Percentiles rank a stretch among this genome's conserved stretches.
Conservation (phyloP, 805 yeast genomes). For the Yarrowia hollandica region DNA sequence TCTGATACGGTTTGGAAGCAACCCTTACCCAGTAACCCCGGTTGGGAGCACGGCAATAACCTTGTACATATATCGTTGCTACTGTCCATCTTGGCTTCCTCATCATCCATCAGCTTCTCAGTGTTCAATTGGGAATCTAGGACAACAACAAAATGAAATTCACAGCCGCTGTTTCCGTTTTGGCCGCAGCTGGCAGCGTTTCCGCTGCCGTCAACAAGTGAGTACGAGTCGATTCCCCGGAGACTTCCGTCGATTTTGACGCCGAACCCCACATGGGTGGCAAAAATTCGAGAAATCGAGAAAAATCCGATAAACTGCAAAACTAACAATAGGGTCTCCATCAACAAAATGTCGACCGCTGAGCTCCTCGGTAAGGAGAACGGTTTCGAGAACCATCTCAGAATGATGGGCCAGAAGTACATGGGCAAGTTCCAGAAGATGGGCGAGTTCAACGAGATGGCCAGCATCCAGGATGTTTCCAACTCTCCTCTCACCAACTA, state of each 20-base stretch:
- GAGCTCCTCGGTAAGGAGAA: slow-evolving; percentile 53
- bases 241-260: not conserved
- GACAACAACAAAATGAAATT: slow-evolving; percentile 34
- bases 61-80: slow-evolving; percentile 26
- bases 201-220: slow-evolving; percentile 42
- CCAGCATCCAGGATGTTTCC: slow-evolving; percentile 49
- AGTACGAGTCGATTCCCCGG: slow-evolving; percentile 29
- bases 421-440: slow-evolving; percentile 47
- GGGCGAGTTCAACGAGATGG: slow-evolving; percentile 35
- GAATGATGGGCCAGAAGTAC: slow-evolving; percentile 63
- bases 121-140: slow-evolving; percentile 18
- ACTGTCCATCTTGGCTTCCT: slow-evolving; percentile 18
- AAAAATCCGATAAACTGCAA: no score
- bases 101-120: slow-evolving; percentile 27
- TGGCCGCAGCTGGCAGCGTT: slow-evolving; percentile 32
- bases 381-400: slow-evolving; percentile 47
- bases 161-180: slow-evolving; percentile 32
- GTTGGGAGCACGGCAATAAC: slow-evolving; percentile 27
- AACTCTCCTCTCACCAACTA: slow-evolving; percentile 89
- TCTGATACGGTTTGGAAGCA: slow-evolving; percentile 24
- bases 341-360: slow-evolving; percentile 58
- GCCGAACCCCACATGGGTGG: slow-evolving; percentile 7
- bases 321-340: slow-evolving; percentile 51
- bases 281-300: not conserved
- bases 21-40: slow-evolving; percentile 22